Base-by-base conservation (phyloP, 805 yeast species). In the Middelhovenomyces tepae region DNA sequence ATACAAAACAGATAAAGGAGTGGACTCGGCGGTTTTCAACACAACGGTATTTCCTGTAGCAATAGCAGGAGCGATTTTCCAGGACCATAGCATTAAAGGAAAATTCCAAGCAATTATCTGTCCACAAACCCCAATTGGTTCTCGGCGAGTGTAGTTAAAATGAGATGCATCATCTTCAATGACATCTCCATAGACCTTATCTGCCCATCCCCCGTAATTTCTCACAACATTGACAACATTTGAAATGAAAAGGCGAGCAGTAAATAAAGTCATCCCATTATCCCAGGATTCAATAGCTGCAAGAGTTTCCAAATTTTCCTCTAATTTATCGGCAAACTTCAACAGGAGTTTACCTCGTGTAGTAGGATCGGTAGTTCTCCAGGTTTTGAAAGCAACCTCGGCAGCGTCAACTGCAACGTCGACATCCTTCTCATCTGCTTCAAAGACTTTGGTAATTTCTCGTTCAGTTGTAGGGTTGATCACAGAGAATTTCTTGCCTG, bases 391-490 rank as follows among this genome's bases (percentile, higher is more conserved):
- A 5, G 94, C 95, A 25, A 63, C 65, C 42, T 67, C 63, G 28
- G 95, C 95, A 19, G 93, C 89, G 14, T 74, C 71, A 23, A 86
- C 93, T 14, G 96, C 96, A 39, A 59, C 46, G 42, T 83, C 85
- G 23, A 84, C 76, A 56, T 83, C 94, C 35, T 71, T 89, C 32
- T 62, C 76, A 40, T 71, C 64, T 29, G 84, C 93, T 54, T 77
- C 86, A 54, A 78, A 76, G 38, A 80, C 73, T 35, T 67, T 68
- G 29, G 77, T 64, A 42, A 80, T 69, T 38, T 62, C 66, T 51
- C 78, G 79, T 58, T 79, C 86, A 22, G 84, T 77, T 14, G 81
- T 64, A 20, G 87, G 86, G 51, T 74, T 65, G 34, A 73, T 53
- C 13, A 73, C 77, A 37, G 51, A 76, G 45, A 78, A 71, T 10